Evolutionary conservation across 352 stramenopile species (phyloP), one percentile per base, ranked within the genome.

Genomic region (Phytophthora macrochlamydospora): DNA sequence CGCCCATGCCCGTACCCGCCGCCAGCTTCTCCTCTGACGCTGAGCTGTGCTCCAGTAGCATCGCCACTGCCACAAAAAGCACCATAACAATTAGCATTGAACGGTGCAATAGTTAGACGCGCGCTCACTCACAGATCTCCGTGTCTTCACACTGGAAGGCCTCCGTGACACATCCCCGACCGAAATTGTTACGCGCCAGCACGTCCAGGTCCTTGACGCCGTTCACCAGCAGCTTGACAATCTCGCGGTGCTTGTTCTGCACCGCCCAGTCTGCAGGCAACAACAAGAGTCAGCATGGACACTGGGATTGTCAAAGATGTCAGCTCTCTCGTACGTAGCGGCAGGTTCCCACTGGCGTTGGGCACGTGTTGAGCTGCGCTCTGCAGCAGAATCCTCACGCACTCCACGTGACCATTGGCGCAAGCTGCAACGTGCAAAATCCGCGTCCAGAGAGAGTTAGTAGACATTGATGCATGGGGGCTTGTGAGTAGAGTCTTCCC

Each of bases 101-200:
- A 14, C 14, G 18, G 40, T 46, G 9, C 8, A 46, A 4, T 13
- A 7, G 18, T 29, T 12, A n/a, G 18, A 29, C 7, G 2, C 43
- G 3, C 18, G 18, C 18, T 49, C 2, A 77, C 81, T 48, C 69
- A 95, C 88, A 71, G 48, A 96, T 95, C 55, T 93, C 87, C 2
- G 89, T 79, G 63, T 96, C 85, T 70, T 96, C 84, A 46, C 78
- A 81, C 55, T 92, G 84, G 54, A 94, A 96, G 32, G 89, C 89
- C 63, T 94, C 89, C 0, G 89, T 96, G 43, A 95, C 69, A 29
- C 79, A 93, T 9, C 89, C 87, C 42, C 86, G 81, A 7, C 89
- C 89, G 52, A 96, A 96, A 38, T 63, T 73, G 52, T 96, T 96
- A 54, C 90, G 87, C 12, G 84, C 75, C 51, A 96, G 76, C 43